Conservation (phyloP, 2,329 filamentous ascomycete species). For the Calycina herbarum region DNA sequence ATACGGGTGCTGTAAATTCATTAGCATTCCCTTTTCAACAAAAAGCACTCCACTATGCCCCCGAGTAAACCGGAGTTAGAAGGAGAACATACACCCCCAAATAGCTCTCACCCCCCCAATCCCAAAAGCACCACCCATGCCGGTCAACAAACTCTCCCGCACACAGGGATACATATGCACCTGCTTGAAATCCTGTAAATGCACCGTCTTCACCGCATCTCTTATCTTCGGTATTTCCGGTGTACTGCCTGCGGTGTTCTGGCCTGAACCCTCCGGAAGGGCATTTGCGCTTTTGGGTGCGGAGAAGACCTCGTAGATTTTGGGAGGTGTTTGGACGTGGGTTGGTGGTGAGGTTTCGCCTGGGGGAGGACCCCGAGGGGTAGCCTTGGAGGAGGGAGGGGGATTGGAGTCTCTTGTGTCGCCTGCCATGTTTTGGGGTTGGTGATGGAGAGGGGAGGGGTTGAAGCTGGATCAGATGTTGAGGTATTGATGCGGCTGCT, state of each 20-base stretch:
- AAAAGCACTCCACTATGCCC: neutral
- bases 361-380: slow-evolving; percentile 38
- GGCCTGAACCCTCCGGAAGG: slow-evolving; percentile 36
- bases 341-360: slow-evolving; percentile 39
- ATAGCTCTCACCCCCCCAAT: slow-evolving; percentile 74
- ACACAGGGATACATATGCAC: slow-evolving; percentile 82
- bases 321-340: slow-evolving; percentile 38
- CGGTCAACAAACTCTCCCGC: slow-evolving; percentile 77
- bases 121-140: slow-evolving; percentile 77
- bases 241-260: slow-evolving; percentile 36
- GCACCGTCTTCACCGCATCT: slow-evolving; percentile 68
- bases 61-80: neutral
- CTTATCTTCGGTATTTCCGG: slow-evolving; percentile 44
- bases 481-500: slow-evolving; percentile 12
- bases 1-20: slow-evolving; percentile 51
- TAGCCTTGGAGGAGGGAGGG: slow-evolving; percentile 21
- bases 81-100: slow-evolving; percentile 61
- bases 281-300: slow-evolving; percentile 35
- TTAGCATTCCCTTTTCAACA: neutral
- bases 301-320: slow-evolving; percentile 45
- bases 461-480: slow-evolving; percentile 4
- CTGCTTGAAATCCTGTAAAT: slow-evolving; percentile 66
- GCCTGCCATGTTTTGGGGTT: slow-evolving; percentile 34
- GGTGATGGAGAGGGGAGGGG: neutral
- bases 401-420: slow-evolving; percentile 38